These are phyloP conservation scores for Aureobasidium sp. DNA, from an alignment of 2,329 filamentous ascomycete genomes.

Conservation along the genomic window DNA sequence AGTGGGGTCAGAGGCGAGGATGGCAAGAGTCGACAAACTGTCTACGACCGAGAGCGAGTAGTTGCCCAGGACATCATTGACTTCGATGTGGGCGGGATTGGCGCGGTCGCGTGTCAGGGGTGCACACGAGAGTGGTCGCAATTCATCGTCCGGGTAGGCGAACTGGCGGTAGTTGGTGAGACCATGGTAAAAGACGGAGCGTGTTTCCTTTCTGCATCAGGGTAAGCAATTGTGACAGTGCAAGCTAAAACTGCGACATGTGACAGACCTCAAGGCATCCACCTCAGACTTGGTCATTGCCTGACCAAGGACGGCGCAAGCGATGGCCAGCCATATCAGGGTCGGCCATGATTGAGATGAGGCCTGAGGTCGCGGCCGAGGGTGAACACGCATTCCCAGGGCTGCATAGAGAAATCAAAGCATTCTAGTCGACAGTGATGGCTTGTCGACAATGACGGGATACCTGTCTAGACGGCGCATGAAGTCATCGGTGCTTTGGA, in stretches of 20 bases:
- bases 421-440: slow-evolving; percentile 20
- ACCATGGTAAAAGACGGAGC: slow-evolving; percentile 90
- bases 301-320: slow-evolving; percentile 25
- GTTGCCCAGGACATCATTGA: slow-evolving; percentile 95
- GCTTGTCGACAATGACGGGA: background rate
- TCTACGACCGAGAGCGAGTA: slow-evolving; percentile 95
- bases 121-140: slow-evolving; percentile 77
- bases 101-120: slow-evolving; percentile 77
- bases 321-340: background rate
- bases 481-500: slow-evolving; percentile 9
- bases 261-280: slow-evolving; percentile 30
- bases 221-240: background rate
- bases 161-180: slow-evolving; percentile 91
- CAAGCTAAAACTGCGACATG: background rate
- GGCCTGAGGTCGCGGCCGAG: slow-evolving; percentile 5
- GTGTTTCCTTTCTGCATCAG: slow-evolving; percentile 37
- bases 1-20: slow-evolving; percentile 70
- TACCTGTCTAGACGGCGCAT: background rate
- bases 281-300: slow-evolving; percentile 42
- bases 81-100: slow-evolving; percentile 71
- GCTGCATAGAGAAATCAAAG: slow-evolving; percentile 18
- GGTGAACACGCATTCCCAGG: slow-evolving; percentile 8
- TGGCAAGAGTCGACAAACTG: slow-evolving; percentile 87
- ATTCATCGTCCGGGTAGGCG: slow-evolving; percentile 93
- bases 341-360: background rate